These are phyloP conservation scores for Raddia guianensis DNA, from an alignment of 176 grass and related monocot genomes.

Conservation along the genomic window DNA sequence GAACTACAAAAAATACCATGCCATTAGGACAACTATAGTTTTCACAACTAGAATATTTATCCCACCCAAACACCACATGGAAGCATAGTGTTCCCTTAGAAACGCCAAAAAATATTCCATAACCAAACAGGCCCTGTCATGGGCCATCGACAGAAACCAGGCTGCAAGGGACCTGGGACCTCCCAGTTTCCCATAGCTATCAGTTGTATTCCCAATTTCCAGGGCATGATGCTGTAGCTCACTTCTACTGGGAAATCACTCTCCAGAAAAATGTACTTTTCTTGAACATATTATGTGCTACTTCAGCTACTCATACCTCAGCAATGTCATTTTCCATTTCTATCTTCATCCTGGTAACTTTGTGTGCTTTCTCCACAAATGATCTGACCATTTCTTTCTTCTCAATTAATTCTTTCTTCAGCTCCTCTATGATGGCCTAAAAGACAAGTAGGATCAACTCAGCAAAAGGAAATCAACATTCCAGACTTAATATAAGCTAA, in stretches of 20 bases:
- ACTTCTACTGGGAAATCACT: neutral
- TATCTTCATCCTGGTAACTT: conserved; percentile 53
- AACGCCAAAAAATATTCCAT: no score
- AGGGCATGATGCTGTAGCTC: neutral
- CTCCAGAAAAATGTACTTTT: neutral
- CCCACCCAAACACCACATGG: no score
- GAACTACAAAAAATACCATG: no score
- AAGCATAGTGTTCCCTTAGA: no score
- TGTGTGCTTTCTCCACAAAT: conserved; percentile 64
- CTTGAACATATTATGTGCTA: conserved; percentile 16
- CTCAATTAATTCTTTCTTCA: conserved; percentile 51
- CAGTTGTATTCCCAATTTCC: no score
- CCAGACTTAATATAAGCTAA: neutral
- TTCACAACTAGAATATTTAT: no score
- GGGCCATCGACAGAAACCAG: no score
- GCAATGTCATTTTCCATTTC: conserved; percentile 57
- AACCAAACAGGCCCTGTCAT: no score
- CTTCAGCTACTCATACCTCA: conserved; percentile 48
- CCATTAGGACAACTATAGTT: no score
- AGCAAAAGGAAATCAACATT: conserved; percentile 26
- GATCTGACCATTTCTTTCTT: conserved; percentile 60
- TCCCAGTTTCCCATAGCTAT: no score
- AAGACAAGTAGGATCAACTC: conserved; percentile 24
- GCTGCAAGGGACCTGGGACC: no score
- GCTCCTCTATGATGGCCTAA: conserved; percentile 64